A percentile compares a stretch with the other conserved stretches of the same genome.
Conservation (phyloP, 2,329 filamentous ascomycete genomes). For the Chaetomium sp. region DNA sequence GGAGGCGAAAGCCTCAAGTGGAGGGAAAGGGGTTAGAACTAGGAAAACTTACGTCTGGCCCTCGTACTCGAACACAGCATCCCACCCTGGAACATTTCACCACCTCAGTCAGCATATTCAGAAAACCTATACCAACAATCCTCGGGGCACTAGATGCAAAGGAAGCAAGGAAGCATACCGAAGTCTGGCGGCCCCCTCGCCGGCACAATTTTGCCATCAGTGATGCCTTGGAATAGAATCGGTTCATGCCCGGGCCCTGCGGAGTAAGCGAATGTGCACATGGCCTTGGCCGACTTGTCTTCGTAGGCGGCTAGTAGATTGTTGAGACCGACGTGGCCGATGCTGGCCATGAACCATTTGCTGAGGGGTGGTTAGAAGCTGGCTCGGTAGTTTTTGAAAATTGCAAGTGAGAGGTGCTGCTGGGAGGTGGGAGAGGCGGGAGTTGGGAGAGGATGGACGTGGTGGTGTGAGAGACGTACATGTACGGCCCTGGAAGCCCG, state of each 20-base stretch:
- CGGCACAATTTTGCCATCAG: slow-evolving; percentile 76
- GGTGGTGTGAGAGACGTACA: slow-evolving; percentile 49
- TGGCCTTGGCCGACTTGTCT: slow-evolving; percentile 85
- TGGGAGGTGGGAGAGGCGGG: background rate
- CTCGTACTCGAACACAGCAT: slow-evolving; percentile 90
- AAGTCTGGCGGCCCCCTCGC: slow-evolving; percentile 75
- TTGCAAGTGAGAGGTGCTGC: background rate
- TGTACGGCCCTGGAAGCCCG: slow-evolving; percentile 91
- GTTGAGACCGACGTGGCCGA: slow-evolving; percentile 82
- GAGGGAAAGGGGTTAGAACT: too few relatives aligned
- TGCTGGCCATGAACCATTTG: slow-evolving; percentile 84
- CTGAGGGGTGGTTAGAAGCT: slow-evolving; percentile 43
- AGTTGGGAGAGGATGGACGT: background rate
- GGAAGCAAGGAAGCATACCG: slow-evolving; percentile 49
- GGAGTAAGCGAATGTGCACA: slow-evolving; percentile 93
- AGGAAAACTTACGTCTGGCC: slow-evolving; percentile 61
- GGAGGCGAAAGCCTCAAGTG: background rate
- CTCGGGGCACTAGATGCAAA: too few relatives aligned
- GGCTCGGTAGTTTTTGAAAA: too few relatives aligned
- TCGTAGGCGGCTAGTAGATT: slow-evolving; percentile 82
- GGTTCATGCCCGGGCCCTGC: slow-evolving; percentile 77
- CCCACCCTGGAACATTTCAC: slow-evolving; percentile 58
- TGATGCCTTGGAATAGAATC: slow-evolving; percentile 86
- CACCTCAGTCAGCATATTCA: background rate
- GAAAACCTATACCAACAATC: too few relatives aligned